Base-by-base conservation (phyloP, 768 basidiomycete genomes). In the Chalciporus sphaerocephalus region DNA sequence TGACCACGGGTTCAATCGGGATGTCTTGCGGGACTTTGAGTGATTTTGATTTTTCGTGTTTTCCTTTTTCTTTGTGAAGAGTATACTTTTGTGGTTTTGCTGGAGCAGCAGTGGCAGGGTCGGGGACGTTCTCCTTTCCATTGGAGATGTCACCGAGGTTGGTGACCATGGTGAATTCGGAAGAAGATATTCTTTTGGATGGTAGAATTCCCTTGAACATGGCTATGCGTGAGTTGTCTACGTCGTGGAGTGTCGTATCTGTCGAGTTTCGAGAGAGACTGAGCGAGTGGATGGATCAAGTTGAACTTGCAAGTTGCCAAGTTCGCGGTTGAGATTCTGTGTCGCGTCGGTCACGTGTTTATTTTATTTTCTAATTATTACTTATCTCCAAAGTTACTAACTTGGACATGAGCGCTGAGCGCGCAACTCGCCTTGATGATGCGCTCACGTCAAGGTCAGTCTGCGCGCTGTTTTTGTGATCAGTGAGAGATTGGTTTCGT, bases 121-220 rank as follows among this genome's bases (percentile, higher is more conserved):
- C 59, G n/a, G 76, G 79, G 47, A 78, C 64, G 59, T 88, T 89
- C 67, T 88, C 87, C 63, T 88, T 88, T 54, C 76, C 80, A 43
- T 72, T 74, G 47, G 65, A 61, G 37, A 69, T 60, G 44, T 83
- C 80, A 16, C 62, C 69, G 12, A 81, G 66, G 18, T 30, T 56
- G 0, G 83, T 87, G 38, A 89, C 61, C 71, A 89, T 85, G 4
- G 83, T 84, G 50, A 89, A 89, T 27, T 89, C 87, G 3, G 78
- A 66, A 20, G 81, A 79, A 20, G 81, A 70, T 41, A 81, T 60
- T 57, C 87, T 75, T 66, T 83, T 81, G 9, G 81, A 75, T 2
- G 85, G 83, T 27, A 90, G 70, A 44, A 91, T 87, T 56, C 79
- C 76, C 69, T 87, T 89, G 74, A 91, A 90, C 88, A 91, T 91